Evolutionary conservation across 2,329 filamentous ascomycete genomes (phyloP), one percentile per base, ranked within the genome.

Genomic region (Fusarium nurragi): DNA sequence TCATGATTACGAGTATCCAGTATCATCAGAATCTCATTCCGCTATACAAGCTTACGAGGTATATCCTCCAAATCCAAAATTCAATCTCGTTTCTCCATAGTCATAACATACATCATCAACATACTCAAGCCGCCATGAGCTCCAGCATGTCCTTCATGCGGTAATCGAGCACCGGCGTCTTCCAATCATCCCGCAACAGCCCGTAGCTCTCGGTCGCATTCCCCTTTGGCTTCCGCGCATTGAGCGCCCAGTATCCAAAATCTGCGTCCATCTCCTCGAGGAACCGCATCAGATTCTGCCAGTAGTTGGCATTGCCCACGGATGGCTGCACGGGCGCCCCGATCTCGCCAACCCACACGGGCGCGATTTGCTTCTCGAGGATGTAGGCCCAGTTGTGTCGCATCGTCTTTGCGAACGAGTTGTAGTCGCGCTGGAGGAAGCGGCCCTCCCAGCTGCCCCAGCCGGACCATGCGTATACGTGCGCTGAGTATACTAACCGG

Each of bases 161-260:
- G 75, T 89, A 89, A 72, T 88, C 87, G 69, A 86, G 75, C 51
- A 88, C 78, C 0, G 86, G 83, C 18, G 86, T 89, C 64, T 82
- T 71, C 88, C 88, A 91, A 73, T 89, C 86, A 68, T 89, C 87
- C 60, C 82, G 76, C 18, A 90, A 76, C 22, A 91, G 75, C 4
- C 84, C 83, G 71, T 91, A 90, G 13, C 81, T 81, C 78, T 91
- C 88, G 28, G 76, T 79, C 45, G 77, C 81, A 73, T 88, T 81
- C 34, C 83, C 78, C 55, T 81, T 81, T 11, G 87, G 85, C 75
- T 91, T 90, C 43, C 86, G 79, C 36, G 88, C 86, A 76, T 90
- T 90, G 65, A 90, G 73, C 16, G 88, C 88, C 89, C 88, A 91
- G 75, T 90, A 91, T 8, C 85, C 88, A 77, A 88, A 89, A 68